Evolutionary conservation across 768 basidiomycete species (phyloP).

Genomic region (Rhizopogon vesiculosus): DNA sequence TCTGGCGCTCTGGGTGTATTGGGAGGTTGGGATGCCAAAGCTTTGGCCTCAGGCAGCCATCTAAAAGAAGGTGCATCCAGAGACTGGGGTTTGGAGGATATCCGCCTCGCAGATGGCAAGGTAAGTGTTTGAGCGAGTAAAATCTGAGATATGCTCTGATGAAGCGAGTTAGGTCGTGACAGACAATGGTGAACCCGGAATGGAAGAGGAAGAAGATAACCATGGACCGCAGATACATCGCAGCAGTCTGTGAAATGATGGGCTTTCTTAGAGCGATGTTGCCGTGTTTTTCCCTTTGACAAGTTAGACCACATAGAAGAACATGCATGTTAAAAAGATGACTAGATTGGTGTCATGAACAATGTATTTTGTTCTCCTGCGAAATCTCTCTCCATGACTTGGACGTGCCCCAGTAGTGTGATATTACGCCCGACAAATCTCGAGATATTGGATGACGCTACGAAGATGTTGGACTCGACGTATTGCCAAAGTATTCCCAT

Average conservation of each 20-base stretch:
- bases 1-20: slow-evolving; percentile 21
- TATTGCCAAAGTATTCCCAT: slow-evolving; percentile 79
- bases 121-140: slow-evolving; percentile 30
- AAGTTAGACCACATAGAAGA: background rate
- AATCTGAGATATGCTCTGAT: background rate
- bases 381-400: background rate
- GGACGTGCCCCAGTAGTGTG: background rate
- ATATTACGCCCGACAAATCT: slow-evolving; percentile 15
- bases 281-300: background rate
- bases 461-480: slow-evolving; percentile 34
- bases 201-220: slow-evolving; percentile 58
- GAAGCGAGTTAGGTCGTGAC: slow-evolving; percentile 51
- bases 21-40: slow-evolving; percentile 42
- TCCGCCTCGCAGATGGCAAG: slow-evolving; percentile 55
- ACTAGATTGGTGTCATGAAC: background rate
- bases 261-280: background rate
- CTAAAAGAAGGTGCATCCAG: slow-evolving; percentile 53
- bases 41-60: slow-evolving; percentile 54
- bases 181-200: slow-evolving; percentile 65
- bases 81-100: slow-evolving; percentile 83
- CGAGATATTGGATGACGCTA: slow-evolving; percentile 20
- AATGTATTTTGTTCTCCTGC: background rate
- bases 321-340: background rate
- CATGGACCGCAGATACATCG: slow-evolving; percentile 43
- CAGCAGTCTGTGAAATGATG: slow-evolving; percentile 12